These are phyloP conservation scores for Eucalyptus sp. DNA, from an alignment of 345 rosid species.

Conservation along the genomic window DNA sequence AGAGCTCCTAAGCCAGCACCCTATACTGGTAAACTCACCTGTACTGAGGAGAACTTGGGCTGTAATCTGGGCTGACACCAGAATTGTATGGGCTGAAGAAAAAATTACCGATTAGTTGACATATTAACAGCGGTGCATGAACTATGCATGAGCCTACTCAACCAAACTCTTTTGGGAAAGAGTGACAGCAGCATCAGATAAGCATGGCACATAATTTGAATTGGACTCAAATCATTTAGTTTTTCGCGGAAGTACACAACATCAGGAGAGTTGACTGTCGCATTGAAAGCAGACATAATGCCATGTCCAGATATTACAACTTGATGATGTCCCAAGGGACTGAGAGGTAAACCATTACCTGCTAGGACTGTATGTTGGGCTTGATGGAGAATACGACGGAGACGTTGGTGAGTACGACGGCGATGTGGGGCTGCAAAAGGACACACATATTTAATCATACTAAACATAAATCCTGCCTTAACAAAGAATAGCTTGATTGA, in stretches of 20 bases:
- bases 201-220: not conserved
- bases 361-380: conserved; percentile 91
- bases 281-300: not conserved
- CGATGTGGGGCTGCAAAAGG: conserved; percentile 65
- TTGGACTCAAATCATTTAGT: not conserved
- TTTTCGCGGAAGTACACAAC: not conserved
- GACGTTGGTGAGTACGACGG: conserved; percentile 93
- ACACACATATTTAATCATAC: not conserved
- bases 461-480: not conserved
- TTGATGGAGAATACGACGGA: conserved; percentile 86
- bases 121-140: not conserved
- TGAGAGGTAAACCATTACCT: conserved; percentile 26
- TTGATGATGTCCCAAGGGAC: not conserved
- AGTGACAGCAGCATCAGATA: not conserved
- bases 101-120: not conserved
- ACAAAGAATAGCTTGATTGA: not conserved
- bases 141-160: not conserved
- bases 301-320: not conserved
- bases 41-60: conserved; percentile 61
- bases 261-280: not conserved
- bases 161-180: not conserved
- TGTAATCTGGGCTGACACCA: conserved; percentile 65
- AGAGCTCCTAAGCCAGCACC: not conserved
- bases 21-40: conserved; percentile 12
- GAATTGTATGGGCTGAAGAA: conserved; percentile 60